phyloP scores from a whole-genome alignment of 2,329 filamentous ascomycete species.

The Dothiorella sarmentorum region DNA sequence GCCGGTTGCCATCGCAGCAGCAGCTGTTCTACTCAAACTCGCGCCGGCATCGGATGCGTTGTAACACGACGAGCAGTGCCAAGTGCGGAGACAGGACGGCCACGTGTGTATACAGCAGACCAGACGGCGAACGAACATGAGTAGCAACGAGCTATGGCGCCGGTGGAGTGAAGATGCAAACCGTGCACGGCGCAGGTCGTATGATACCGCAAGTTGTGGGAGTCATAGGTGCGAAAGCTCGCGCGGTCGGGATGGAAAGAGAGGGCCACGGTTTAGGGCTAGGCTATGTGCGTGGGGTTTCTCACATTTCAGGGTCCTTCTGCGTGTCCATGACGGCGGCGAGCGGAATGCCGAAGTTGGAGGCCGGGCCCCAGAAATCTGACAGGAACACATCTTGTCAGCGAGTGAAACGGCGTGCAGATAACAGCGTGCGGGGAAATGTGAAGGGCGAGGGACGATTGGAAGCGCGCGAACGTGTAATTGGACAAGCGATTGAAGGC shows the following conservation, averaged over 20 bases:
- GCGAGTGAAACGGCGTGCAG: not conserved
- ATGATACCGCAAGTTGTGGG: not conserved
- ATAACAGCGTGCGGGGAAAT: not conserved
- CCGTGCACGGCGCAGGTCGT: not conserved
- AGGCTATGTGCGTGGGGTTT: slow-evolving; percentile 17
- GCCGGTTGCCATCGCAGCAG: too few species aligned
- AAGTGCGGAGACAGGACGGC: not conserved
- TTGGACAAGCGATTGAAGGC: not conserved
- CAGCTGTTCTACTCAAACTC: too few species aligned
- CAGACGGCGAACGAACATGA: not conserved
- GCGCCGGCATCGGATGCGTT: too few species aligned
- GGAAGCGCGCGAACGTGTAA: too few species aligned
- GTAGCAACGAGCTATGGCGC: not conserved
- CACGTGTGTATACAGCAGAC: not conserved
- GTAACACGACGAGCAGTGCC: too few species aligned
- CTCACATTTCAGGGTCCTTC: slow-evolving; percentile 51
- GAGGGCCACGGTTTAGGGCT: not conserved
- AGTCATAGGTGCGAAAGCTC: not conserved
- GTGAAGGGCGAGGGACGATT: not conserved
- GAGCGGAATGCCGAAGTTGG: slow-evolving; percentile 54
- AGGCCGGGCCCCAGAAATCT: slow-evolving; percentile 53
- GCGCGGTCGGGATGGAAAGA: not conserved
- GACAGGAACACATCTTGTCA: slow-evolving; percentile 15
- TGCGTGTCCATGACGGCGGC: slow-evolving; percentile 53
- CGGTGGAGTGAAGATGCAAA: not conserved